Conservation (phyloP, 805 yeast genomes). For the Komagataella pastoris region DNA sequence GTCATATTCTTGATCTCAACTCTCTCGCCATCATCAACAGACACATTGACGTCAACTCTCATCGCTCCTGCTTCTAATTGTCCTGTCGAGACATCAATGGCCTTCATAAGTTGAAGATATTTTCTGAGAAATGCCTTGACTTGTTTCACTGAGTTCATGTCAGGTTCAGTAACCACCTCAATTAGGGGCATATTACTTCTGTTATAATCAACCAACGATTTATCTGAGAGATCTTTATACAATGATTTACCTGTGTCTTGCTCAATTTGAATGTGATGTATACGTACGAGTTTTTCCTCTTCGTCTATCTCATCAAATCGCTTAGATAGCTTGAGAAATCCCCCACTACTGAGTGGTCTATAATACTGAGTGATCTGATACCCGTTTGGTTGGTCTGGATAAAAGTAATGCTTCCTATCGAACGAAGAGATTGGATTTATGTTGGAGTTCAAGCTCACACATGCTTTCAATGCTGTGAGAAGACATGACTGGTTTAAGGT, state of each 20-base stretch:
- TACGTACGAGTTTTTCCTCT: slow-evolving; percentile 33
- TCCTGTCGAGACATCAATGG: slow-evolving; percentile 68
- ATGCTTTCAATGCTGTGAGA: slow-evolving; percentile 56
- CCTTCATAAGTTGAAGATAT: slow-evolving; percentile 58
- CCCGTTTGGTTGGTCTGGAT: slow-evolving; percentile 93
- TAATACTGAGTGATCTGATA: slow-evolving; percentile 90
- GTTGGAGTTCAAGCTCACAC: slow-evolving; percentile 49
- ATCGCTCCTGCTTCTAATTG: slow-evolving; percentile 92
- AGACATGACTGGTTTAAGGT: slow-evolving; percentile 63
- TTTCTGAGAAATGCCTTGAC: slow-evolving; percentile 73
- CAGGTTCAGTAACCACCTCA: slow-evolving; percentile 88
- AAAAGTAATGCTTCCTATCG: slow-evolving; percentile 92
- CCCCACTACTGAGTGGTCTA: slow-evolving; percentile 64
- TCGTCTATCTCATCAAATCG: slow-evolving; percentile 39
- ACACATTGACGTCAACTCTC: slow-evolving; percentile 90
- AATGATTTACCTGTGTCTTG: slow-evolving; percentile 87
- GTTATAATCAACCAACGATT: slow-evolving; percentile 57
- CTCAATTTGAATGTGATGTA: slow-evolving; percentile 80
- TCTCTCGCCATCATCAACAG: slow-evolving; percentile 56
- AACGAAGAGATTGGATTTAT: slow-evolving; percentile 50
- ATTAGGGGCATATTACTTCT: slow-evolving; percentile 78
- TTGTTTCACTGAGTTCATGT: slow-evolving; percentile 51
- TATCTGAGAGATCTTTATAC: slow-evolving; percentile 28
- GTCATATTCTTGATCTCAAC: slow-evolving; percentile 88
- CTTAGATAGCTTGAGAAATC: slow-evolving; percentile 33